Conservation (phyloP, 2,329 filamentous ascomycete genomes). For the Aspergillus uvarum region DNA sequence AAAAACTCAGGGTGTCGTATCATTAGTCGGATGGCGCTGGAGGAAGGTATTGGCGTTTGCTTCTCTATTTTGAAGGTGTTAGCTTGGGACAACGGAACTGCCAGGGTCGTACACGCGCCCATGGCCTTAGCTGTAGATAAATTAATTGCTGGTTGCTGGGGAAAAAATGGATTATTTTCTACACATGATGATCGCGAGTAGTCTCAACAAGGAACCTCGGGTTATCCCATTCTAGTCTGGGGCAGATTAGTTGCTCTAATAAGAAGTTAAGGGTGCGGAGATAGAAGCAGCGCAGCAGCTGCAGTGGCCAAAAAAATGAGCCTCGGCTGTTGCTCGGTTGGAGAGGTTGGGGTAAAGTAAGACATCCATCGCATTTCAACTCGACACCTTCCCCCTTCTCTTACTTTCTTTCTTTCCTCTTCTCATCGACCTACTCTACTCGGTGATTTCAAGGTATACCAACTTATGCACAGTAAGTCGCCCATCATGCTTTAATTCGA, state of each 20-base stretch:
- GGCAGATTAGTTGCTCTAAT: neutral
- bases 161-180: neutral
- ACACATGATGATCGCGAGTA: neutral
- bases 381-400: neutral
- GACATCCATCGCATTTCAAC: neutral
- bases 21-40: neutral
- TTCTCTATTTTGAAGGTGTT: neutral
- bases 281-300: too few species aligned
- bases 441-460: too few species aligned
- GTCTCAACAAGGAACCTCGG: neutral
- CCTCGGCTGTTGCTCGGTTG: slow-evolving; percentile 16
- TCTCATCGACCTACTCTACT: too few species aligned
- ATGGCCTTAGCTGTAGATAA: neutral
- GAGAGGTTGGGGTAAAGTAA: neutral
- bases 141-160: too few species aligned
- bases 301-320: slow-evolving; percentile 1
- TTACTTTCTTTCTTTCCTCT: neutral
- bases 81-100: neutral
- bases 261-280: neutral
- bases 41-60: slow-evolving; percentile 1
- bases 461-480: too few species aligned
- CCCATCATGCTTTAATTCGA: too few species aligned
- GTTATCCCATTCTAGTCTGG: neutral
- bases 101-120: neutral
- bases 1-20: neutral